Conservation (phyloP, 768 basidiomycete genomes). For the Lentinula sp. region DNA sequence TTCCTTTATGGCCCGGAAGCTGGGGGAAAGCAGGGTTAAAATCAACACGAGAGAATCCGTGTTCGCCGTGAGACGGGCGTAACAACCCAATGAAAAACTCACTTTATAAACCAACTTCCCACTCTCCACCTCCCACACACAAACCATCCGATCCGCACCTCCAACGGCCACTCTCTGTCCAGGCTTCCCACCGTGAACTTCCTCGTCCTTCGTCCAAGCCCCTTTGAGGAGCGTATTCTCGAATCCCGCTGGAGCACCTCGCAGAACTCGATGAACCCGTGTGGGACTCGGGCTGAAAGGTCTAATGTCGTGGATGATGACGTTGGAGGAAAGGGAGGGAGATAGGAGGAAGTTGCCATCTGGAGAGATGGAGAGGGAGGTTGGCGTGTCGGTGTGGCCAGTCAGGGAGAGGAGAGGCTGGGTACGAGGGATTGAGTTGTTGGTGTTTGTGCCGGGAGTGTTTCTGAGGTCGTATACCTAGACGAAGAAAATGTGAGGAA, state of each 20-base stretch:
- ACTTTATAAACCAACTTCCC: slow-evolving; percentile 78
- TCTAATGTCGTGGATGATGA: slow-evolving; percentile 86
- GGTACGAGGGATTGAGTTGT: slow-evolving; percentile 88
- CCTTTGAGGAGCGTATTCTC: slow-evolving; percentile 81
- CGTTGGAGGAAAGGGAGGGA: slow-evolving; percentile 84
- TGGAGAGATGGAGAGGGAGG: slow-evolving; percentile 89
- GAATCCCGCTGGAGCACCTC: slow-evolving; percentile 91
- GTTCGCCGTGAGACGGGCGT: background rate
- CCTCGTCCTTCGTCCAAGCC: slow-evolving; percentile 86
- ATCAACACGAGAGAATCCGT: background rate
- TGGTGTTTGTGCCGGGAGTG: slow-evolving; percentile 72
- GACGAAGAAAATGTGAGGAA: slow-evolving; percentile 4
- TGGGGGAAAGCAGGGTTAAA: slow-evolving; percentile 2
- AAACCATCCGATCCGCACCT: slow-evolving; percentile 83
- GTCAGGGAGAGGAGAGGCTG: slow-evolving; percentile 71
- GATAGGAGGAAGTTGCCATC: slow-evolving; percentile 84
- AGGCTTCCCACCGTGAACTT: slow-evolving; percentile 10
- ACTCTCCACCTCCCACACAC: slow-evolving; percentile 83
- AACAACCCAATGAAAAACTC: background rate
- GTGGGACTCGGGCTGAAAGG: slow-evolving; percentile 87
- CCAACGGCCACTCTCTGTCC: slow-evolving; percentile 83
- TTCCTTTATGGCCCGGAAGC: slow-evolving; percentile 96
- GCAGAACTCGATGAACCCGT: slow-evolving; percentile 71
- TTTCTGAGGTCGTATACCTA: slow-evolving; percentile 91
- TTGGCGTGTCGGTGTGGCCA: slow-evolving; percentile 91